Evolutionary conservation across 495 filamentous ascomycete species (phyloP).

Genomic region (Barbatosphaeria neglecta): DNA sequence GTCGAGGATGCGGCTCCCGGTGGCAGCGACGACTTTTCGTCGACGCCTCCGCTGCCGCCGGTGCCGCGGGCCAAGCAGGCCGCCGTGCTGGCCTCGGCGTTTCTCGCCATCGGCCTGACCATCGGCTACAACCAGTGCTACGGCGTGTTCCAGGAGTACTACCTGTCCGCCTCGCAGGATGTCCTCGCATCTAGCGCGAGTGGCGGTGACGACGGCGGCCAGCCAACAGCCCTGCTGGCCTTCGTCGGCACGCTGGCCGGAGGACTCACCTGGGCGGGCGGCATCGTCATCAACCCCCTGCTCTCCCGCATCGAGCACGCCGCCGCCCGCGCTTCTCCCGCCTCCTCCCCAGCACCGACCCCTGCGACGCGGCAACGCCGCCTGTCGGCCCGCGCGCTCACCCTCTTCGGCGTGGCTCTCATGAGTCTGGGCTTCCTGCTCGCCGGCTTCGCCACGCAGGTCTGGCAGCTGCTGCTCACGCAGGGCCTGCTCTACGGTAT

Average conservation of each 20-base stretch:
- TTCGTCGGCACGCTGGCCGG: constrained; percentile 38
- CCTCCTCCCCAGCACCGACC: constrained; percentile 1
- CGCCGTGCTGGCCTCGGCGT: constrained; percentile 28
- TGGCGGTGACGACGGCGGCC: constrained; percentile 12
- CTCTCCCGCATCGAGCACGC: constrained; percentile 27
- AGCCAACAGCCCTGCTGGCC: constrained; percentile 29
- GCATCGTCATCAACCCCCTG: constrained; percentile 35
- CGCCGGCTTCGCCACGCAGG: constrained; percentile 19
- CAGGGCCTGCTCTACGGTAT: constrained; percentile 36
- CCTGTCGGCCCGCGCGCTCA: constrained; percentile 14
- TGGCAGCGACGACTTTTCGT: background rate
- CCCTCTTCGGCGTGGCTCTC: constrained; percentile 20
- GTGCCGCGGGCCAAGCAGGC: constrained; percentile 20
- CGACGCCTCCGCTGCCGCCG: background rate
- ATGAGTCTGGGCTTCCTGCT: constrained; percentile 25
- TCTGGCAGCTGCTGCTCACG: constrained; percentile 38
- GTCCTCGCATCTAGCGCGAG: constrained; percentile 21
- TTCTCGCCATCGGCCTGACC: constrained; percentile 32
- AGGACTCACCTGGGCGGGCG: constrained; percentile 39
- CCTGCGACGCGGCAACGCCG: constrained; percentile 13
- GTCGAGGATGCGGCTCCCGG: background rate
- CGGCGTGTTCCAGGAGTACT: constrained; percentile 38
- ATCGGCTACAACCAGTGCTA: constrained; percentile 40
- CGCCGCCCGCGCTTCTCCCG: background rate
- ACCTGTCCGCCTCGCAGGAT: constrained; percentile 27